phyloP scores from a whole-genome alignment of 139 green algal genomes.

The Bryopsis sp. region DNA sequence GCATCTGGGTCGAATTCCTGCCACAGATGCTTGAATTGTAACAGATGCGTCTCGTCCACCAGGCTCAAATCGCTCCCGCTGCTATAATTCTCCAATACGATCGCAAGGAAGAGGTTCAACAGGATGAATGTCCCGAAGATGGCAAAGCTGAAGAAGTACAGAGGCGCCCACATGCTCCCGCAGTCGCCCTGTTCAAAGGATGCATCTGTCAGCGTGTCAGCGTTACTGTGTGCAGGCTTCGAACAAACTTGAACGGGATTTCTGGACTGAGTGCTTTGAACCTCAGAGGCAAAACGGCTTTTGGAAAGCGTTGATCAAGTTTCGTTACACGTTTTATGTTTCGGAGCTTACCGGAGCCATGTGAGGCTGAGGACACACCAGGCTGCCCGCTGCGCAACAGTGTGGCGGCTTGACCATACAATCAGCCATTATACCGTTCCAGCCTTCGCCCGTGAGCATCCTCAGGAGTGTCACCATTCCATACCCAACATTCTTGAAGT shows the following conservation, averaged over 20 bases:
- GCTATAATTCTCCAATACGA: slow-evolving; percentile 28
- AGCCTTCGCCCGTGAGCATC: slow-evolving; percentile 53
- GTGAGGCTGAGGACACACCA: not conserved
- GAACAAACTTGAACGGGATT: no score
- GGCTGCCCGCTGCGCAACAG: not conserved
- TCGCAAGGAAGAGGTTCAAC: slow-evolving; percentile 58
- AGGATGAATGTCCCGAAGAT: slow-evolving; percentile 56
- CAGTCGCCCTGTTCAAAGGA: slow-evolving; percentile 1
- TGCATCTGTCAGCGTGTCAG: not conserved
- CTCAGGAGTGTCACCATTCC: slow-evolving; percentile 53
- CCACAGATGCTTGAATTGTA: not conserved
- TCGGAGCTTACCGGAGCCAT: not conserved
- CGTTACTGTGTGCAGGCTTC: not conserved
- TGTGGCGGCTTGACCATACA: slow-evolving; percentile 31
- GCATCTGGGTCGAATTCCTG: slow-evolving; percentile 1
- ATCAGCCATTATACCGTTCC: slow-evolving; percentile 64
- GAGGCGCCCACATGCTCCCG: not conserved
- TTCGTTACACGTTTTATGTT: no score
- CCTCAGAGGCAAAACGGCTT: no score
- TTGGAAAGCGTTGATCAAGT: no score
- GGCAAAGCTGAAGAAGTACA: slow-evolving; percentile 40
- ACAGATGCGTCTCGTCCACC: not conserved
- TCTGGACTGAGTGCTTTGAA: no score
- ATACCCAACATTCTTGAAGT: slow-evolving; percentile 52
- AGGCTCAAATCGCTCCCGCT: not conserved